phyloP scores from a whole-genome alignment of 345 rosid species.

The Atalantia buxifolia region DNA sequence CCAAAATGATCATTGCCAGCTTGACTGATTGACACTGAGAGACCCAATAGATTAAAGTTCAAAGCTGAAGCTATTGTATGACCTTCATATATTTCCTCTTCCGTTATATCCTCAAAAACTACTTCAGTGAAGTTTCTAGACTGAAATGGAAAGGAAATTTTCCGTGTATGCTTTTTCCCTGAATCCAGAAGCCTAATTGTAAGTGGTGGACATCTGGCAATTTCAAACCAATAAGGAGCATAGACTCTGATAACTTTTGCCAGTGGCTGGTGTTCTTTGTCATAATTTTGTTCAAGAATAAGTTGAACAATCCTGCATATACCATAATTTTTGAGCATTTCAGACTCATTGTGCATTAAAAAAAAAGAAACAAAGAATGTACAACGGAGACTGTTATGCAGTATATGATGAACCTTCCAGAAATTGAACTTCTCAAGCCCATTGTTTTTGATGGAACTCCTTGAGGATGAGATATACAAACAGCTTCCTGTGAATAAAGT shows the following conservation, averaged over 20 bases:
- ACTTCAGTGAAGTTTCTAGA: slow-evolving; percentile 40
- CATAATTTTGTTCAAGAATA: slow-evolving; percentile 78
- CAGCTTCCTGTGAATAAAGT: slow-evolving; percentile 63
- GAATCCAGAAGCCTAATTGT: slow-evolving; percentile 55
- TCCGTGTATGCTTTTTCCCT: slow-evolving; percentile 48
- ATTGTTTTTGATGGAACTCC: slow-evolving; percentile 76
- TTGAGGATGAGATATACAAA: slow-evolving; percentile 78
- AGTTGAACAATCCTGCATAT: slow-evolving; percentile 76
- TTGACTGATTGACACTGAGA: slow-evolving; percentile 61
- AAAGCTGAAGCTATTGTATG: slow-evolving; percentile 87
- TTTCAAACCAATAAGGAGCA: slow-evolving; percentile 88
- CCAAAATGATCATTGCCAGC: slow-evolving; percentile 57
- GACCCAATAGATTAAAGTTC: slow-evolving; percentile 68
- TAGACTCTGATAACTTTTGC: slow-evolving; percentile 72
- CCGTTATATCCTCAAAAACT: slow-evolving; percentile 56
- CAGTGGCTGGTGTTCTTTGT: slow-evolving; percentile 48
- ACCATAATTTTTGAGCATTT: slow-evolving; percentile 17
- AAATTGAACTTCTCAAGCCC: slow-evolving; percentile 72
- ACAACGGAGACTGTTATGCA: slow-evolving; percentile 1
- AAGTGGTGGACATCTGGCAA: slow-evolving; percentile 86
- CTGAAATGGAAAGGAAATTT: slow-evolving; percentile 50
- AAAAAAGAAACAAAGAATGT: too few species aligned
- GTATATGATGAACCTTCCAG: slow-evolving; percentile 67
- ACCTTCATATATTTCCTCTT: slow-evolving; percentile 80
- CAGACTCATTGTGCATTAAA: slow-evolving; percentile 15